Evolutionary conservation across 2,329 filamentous ascomycete species (phyloP).

Genomic region (Neonectria faginata): DNA sequence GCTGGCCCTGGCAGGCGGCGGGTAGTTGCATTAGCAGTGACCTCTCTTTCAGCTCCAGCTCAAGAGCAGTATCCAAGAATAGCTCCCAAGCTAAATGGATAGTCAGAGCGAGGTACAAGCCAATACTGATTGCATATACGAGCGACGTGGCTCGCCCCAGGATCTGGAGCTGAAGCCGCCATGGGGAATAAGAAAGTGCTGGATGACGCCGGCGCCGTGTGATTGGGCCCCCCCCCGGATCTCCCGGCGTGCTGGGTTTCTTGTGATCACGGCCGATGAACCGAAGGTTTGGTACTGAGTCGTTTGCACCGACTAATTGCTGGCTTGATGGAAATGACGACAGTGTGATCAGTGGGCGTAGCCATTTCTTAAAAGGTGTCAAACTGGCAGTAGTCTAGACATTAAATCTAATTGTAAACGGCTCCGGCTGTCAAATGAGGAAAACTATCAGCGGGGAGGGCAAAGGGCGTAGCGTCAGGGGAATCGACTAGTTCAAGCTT

Average conservation of each 20-base stretch:
- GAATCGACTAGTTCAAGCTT: not conserved
- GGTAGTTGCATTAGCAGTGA: not conserved
- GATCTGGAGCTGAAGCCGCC: not conserved
- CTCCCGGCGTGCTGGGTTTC: not conserved
- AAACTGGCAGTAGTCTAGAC: not conserved
- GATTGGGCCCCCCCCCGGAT: not conserved
- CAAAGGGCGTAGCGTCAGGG: not conserved
- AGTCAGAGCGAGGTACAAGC: not conserved
- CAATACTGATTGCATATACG: not conserved
- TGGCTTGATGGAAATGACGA: not conserved
- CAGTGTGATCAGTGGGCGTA: not conserved
- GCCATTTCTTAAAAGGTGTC: not conserved
- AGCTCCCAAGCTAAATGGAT: not conserved
- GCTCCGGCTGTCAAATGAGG: not conserved
- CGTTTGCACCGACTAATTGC: not conserved
- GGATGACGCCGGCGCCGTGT: not conserved
- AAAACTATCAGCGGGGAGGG: not conserved
- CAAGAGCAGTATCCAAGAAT: not conserved
- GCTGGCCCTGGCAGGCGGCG: not conserved
- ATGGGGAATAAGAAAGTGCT: not conserved
- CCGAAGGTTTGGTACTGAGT: not conserved
- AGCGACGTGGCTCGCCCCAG: not conserved
- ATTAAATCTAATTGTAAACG: not conserved
- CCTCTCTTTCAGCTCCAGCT: not conserved
- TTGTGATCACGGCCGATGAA: not conserved